Base-by-base conservation (phyloP, 345 rosid species). In the Schrenkiella parvula region DNA sequence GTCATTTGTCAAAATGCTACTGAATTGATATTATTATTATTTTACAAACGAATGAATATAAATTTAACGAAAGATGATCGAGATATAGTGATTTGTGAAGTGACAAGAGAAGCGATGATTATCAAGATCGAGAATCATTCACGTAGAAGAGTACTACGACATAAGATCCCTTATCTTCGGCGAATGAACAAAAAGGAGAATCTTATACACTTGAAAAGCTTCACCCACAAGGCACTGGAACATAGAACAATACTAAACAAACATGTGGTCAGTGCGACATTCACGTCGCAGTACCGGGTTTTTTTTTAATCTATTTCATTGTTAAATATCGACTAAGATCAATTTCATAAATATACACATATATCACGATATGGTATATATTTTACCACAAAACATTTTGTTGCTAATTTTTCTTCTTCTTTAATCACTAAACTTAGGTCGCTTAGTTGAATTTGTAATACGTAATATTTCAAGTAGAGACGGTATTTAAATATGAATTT, bases 51-150 rank as follows among this genome's bases (percentile, higher is more conserved):
- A 46, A 4, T 48, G 41, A 37, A 57, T 28, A 25, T n/a, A 35
- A 37, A 26, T 8, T 46, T 35, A 46, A 29, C 15, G 28, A 23
- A 22, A 35, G 4, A 57, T 17, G 4, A 19, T 46, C 2, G 39
- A 42, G 50, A 64, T 25, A 61, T 29, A 53, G 14, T 42, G 46
- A 68, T 23, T 8, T 35, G 42, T 13, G 79, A 62, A 63, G 64
- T 61, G 74, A 68, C 35, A 44, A 61, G 12, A 68, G 42, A 32
- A 43, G n/a, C 2, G 42, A 61, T 42, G 74, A 51, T 52, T 60
- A 68, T 75, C 69, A 68, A 32, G 26, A 68, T n/a, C n/a, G 61
- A 32, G 78, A 67, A 74, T 68, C 15, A 59, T 68, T 51, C 56
- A 68, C 74, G 79, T 68, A 42, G 48, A 37, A 21, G 48, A 25